Evolutionary conservation across 352 stramenopile genomes (phyloP), one percentile per base, ranked within the genome.

Genomic region (Globisporangium orthogonon): DNA sequence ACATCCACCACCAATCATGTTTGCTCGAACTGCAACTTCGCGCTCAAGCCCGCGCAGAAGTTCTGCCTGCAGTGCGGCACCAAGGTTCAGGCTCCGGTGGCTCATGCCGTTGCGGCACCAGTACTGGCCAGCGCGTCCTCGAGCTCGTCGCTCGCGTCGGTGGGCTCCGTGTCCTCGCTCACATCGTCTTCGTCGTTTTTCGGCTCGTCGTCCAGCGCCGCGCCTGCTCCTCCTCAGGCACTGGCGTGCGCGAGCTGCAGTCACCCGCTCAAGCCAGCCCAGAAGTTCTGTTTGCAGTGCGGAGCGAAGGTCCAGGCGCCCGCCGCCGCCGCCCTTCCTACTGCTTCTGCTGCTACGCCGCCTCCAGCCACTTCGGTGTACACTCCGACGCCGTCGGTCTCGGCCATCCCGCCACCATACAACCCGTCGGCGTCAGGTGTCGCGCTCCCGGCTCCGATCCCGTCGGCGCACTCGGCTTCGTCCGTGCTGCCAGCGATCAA

Each of bases 281-380:
- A 88, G 39, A 93, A 93, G 47, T 93, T 91, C 44, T 93, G 83
- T 61, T 51, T 89, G n/a, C 78, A 87, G 45, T 93, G 83, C 56
- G 83, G 83, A 33, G 84, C 78, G 9, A 86, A 86, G 41, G 78
- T 78, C 33, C 55, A 49, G 35, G n/a, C 40, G 7, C 31, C 10
- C 28, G 45, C 51, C 4, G 18, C 49, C 23, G 52, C 49, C 2
- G 39, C 57, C 7, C 15, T 49, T 23, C 52, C 49, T 2, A 40
- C 57, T 18, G 15, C 35, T 11, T 4, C 37, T 43, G 37, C 37
- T 17, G 15, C 40, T 7, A 17, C 4, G 40, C 40, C 23, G 40
- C 67, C 48, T 31, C 70, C 57, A 43, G 40, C 40, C 4, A 23
- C 40, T 23, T 18, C 40, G 14, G 40, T 46, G 40, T 46, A 28